These are phyloP conservation scores for Wickerhamomyces queroliae DNA, from an alignment of 805 yeast species.

Conservation along the genomic window DNA sequence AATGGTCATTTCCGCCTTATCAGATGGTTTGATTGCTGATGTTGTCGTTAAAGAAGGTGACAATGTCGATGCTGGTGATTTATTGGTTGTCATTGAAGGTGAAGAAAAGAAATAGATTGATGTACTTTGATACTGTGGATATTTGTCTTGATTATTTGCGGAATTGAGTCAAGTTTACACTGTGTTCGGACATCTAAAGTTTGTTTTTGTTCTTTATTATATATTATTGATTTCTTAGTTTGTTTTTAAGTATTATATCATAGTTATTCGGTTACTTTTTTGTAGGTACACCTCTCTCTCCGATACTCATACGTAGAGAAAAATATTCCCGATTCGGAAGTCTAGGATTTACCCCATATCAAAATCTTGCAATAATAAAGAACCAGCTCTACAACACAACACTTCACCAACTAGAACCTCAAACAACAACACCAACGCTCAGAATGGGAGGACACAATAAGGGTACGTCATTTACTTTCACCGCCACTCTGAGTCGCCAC, in stretches of 20 bases:
- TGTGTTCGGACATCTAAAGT: background rate
- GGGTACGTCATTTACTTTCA: background rate
- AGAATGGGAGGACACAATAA: background rate
- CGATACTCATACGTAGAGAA: no score
- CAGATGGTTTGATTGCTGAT: slow-evolving; percentile 76
- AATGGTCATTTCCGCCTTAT: slow-evolving; percentile 94
- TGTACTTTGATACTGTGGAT: slow-evolving; percentile 2
- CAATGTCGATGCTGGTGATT: slow-evolving; percentile 90
- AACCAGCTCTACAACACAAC: no score
- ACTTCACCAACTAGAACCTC: no score
- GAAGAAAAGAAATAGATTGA: slow-evolving; percentile 1
- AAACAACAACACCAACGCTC: background rate
- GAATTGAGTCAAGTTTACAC: background rate
- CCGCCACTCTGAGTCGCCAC: background rate
- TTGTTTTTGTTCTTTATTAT: slow-evolving; percentile 2
- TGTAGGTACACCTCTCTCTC: slow-evolving; percentile 6
- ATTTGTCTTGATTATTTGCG: background rate
- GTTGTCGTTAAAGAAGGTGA: slow-evolving; percentile 84
- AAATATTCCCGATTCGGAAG: slow-evolving; percentile 9
- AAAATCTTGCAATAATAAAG: background rate
- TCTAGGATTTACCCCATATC: background rate
- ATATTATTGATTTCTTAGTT: slow-evolving; percentile 9
- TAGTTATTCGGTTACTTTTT: slow-evolving; percentile 8
- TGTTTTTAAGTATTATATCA: slow-evolving; percentile 12
- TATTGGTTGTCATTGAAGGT: slow-evolving; percentile 54